Percentiles rank a stretch among this genome's conserved stretches.
phyloP scores from a whole-genome alignment of 2,329 filamentous ascomycete genomes.

The Fusarium xylarioides region DNA sequence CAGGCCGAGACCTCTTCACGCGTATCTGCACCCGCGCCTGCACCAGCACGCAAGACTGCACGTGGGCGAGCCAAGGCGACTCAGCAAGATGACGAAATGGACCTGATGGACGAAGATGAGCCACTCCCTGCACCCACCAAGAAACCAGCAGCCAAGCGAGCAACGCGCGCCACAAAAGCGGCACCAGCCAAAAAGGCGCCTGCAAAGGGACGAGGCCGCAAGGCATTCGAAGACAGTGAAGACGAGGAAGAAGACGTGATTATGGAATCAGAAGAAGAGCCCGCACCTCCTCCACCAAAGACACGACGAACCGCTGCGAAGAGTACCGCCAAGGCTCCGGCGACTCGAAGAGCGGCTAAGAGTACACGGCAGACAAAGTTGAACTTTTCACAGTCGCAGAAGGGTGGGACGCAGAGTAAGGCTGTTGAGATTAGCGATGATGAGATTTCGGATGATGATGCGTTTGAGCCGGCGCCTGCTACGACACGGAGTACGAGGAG shows the following conservation, averaged over 20 bases:
- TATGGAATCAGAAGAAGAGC: conserved; percentile 63
- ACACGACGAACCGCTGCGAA: conserved; percentile 37
- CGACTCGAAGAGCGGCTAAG: conserved; percentile 29
- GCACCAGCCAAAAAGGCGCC: conserved; percentile 58
- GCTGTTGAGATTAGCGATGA: conserved; percentile 71
- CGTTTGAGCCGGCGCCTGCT: conserved; percentile 64
- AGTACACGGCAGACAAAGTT: conserved; percentile 47
- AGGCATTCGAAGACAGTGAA: conserved; percentile 45
- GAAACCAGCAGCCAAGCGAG: conserved; percentile 45
- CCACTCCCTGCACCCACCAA: conserved; percentile 43
- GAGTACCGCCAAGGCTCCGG: conserved; percentile 20
- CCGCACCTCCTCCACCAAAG: conserved; percentile 49
- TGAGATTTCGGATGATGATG: conserved; percentile 70
- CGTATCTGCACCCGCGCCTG: neutral
- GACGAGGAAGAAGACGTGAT: conserved; percentile 61
- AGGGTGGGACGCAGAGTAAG: conserved; percentile 56
- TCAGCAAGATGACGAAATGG: conserved; percentile 31
- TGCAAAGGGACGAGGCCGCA: conserved; percentile 52
- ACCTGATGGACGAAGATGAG: conserved; percentile 58
- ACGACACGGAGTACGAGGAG: conserved; percentile 46
- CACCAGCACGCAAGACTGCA: conserved; percentile 8
- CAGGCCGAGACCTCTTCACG: conserved; percentile 17
- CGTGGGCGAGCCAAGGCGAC: conserved; percentile 35
- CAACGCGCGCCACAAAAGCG: conserved; percentile 51
- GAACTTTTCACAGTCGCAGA: conserved; percentile 47